Evolutionary conservation across 116 monocot genomes (phyloP).

Genomic region (Papilionanthe hybrid): DNA sequence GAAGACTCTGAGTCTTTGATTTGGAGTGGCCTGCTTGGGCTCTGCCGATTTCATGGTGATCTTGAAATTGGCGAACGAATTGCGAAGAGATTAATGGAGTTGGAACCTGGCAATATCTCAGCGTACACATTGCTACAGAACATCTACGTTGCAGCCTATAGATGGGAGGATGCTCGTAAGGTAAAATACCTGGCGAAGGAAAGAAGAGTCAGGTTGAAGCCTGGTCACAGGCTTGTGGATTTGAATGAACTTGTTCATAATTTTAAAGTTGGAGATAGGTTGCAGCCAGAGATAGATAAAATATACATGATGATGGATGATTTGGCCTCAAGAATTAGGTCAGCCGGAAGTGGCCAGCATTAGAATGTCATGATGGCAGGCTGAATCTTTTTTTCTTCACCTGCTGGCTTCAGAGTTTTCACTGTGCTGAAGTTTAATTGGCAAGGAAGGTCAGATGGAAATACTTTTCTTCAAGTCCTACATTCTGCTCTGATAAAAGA

Average conservation of each 20-base stretch:
- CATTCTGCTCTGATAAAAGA: background rate
- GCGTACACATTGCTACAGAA: slow-evolving; percentile 41
- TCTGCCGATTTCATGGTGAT: slow-evolving; percentile 37
- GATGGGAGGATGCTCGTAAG: slow-evolving; percentile 40
- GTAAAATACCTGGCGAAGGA: slow-evolving; percentile 35
- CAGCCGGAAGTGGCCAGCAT: background rate
- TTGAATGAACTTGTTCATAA: slow-evolving; percentile 44
- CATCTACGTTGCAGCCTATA: slow-evolving; percentile 35
- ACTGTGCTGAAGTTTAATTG: background rate
- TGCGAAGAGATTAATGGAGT: slow-evolving; percentile 36
- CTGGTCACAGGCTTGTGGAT: slow-evolving; percentile 36
- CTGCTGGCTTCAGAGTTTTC: background rate
- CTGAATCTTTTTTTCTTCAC: background rate
- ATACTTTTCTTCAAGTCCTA: background rate
- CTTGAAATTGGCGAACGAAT: slow-evolving; percentile 43
- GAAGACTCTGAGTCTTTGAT: slow-evolving; percentile 26
- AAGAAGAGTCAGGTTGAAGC: slow-evolving; percentile 24
- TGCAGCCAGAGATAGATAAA: slow-evolving; percentile 22
- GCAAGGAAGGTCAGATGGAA: too few species aligned
- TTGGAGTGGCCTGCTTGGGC: slow-evolving; percentile 39
- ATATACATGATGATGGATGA: slow-evolving; percentile 34
- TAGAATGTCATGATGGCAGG: background rate
- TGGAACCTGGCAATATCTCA: slow-evolving; percentile 36
- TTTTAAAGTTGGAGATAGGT: slow-evolving; percentile 29
- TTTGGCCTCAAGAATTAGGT: slow-evolving; percentile 14